A percentile compares a stretch with the other conserved stretches of the same genome.
phyloP scores from a whole-genome alignment of 371 early-diverging fungal species.

The Blakeslea trispora region DNA sequence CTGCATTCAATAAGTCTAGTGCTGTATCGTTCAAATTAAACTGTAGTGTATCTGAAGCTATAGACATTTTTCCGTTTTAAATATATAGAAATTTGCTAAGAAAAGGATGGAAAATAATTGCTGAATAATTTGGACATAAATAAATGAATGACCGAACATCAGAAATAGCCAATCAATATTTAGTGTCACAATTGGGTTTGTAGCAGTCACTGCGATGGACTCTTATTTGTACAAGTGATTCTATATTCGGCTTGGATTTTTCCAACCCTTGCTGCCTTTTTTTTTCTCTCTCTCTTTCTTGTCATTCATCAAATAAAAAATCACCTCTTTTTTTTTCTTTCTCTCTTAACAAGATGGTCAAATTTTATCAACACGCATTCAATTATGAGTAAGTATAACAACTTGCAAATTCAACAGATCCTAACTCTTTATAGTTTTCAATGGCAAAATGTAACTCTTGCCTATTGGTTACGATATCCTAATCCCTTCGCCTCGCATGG shows the following conservation, averaged over 20 bases:
- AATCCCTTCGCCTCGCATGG: conserved; percentile 97
- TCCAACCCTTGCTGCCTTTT: conserved; percentile 17
- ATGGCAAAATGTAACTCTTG: conserved; percentile 86
- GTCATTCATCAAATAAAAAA: neutral
- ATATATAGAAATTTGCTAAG: neutral
- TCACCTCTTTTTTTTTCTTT: neutral
- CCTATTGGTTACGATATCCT: conserved; percentile 94
- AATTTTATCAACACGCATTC: conserved; percentile 74
- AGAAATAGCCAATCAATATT: conserved; percentile 2
- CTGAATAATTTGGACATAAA: conserved; percentile 14
- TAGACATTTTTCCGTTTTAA: neutral
- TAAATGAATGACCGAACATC: neutral
- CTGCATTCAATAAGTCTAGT: conserved; percentile 33
- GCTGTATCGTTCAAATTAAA: conserved; percentile 23
- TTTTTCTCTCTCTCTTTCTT: conserved; percentile 2
- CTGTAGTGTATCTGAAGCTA: conserved; percentile 15
- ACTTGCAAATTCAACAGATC: no score
- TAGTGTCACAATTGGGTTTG: neutral
- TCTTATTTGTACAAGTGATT: neutral
- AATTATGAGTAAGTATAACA: conserved; percentile 76
- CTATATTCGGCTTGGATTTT: conserved; percentile 3
- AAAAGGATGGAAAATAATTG: conserved; percentile 12
- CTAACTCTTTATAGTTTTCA: conserved; percentile 52
- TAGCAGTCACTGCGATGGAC: conserved; percentile 1
- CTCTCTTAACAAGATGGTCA: no score